These are phyloP conservation scores for button mushroom (Agaricus bisporus) DNA, from an alignment of 768 basidiomycete species.

Conservation along the genomic window DNA sequence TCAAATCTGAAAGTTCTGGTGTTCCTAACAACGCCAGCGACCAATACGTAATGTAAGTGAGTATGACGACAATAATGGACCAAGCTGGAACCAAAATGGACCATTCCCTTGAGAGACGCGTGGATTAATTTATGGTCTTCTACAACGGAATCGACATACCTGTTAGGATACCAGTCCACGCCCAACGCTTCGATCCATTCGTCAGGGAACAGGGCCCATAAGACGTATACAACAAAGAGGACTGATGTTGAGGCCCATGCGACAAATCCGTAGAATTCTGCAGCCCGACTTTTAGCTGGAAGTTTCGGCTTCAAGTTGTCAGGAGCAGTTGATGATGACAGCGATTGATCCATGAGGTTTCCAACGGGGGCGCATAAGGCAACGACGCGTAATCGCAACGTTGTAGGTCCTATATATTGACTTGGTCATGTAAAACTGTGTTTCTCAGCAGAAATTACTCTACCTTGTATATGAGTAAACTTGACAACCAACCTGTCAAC, in stretches of 20 bases:
- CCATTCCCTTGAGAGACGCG: slow-evolving; percentile 63
- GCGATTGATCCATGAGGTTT: neutral
- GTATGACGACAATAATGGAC: slow-evolving; percentile 60
- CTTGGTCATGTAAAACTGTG: neutral
- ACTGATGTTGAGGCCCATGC: slow-evolving; percentile 76
- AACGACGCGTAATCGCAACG: no score
- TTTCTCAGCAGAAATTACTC: no score
- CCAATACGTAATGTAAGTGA: slow-evolving; percentile 75
- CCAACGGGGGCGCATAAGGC: no score
- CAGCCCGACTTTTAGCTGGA: slow-evolving; percentile 45
- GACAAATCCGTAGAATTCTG: slow-evolving; percentile 89
- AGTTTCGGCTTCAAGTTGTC: neutral
- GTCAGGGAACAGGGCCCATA: slow-evolving; percentile 82
- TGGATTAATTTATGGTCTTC: neutral
- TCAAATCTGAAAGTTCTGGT: slow-evolving; percentile 62
- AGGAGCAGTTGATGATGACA: neutral
- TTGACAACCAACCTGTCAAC: no score
- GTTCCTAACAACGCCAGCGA: slow-evolving; percentile 68
- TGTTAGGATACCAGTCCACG: slow-evolving; percentile 82
- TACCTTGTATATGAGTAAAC: no score
- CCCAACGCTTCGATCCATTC: slow-evolving; percentile 59
- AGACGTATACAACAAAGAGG: slow-evolving; percentile 60
- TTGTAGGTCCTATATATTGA: no score
- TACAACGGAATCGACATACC: slow-evolving; percentile 36
- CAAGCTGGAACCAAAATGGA: slow-evolving; percentile 76